Conservation (phyloP, 2,329 filamentous ascomycete genomes). For the Teratosphaeria pseudoeucalypti region DNA sequence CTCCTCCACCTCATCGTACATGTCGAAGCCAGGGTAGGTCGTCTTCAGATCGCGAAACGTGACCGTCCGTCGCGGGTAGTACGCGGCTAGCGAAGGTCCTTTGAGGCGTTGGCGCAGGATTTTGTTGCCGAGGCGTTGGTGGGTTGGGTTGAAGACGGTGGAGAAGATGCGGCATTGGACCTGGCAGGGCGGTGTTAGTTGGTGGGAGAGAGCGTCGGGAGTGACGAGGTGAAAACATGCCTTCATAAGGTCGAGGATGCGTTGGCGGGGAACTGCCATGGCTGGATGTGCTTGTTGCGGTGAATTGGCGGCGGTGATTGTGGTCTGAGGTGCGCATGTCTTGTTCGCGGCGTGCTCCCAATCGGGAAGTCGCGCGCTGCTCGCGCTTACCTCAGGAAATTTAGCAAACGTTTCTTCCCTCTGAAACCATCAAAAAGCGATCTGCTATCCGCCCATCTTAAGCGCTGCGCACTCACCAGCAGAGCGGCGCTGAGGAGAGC, state of each 20-base stretch:
- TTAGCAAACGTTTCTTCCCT: neutral
- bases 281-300: conserved; percentile 7
- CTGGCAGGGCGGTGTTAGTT: conserved; percentile 37
- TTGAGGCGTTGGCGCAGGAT: conserved; percentile 77
- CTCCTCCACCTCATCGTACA: conserved; percentile 66
- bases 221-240: conserved; percentile 33
- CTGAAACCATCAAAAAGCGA: neutral
- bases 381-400: neutral
- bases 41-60: conserved; percentile 65
- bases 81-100: conserved; percentile 72
- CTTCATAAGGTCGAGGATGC: conserved; percentile 65
- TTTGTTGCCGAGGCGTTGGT: conserved; percentile 78
- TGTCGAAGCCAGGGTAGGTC: conserved; percentile 56
- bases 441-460: neutral
- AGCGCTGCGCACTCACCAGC: neutral
- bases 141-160: conserved; percentile 78
- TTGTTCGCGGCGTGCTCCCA: neutral
- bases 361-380: neutral
- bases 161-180: conserved; percentile 86
- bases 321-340: neutral
- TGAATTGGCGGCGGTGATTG: neutral
- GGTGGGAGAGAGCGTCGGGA: neutral
- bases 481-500: conserved; percentile 24
- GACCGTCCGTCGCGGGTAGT: conserved; percentile 71
- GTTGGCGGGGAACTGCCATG: conserved; percentile 44